Evolutionary conservation across 2,329 filamentous ascomycete genomes (phyloP).

Genomic region (Hymenoscyphus linearis): DNA sequence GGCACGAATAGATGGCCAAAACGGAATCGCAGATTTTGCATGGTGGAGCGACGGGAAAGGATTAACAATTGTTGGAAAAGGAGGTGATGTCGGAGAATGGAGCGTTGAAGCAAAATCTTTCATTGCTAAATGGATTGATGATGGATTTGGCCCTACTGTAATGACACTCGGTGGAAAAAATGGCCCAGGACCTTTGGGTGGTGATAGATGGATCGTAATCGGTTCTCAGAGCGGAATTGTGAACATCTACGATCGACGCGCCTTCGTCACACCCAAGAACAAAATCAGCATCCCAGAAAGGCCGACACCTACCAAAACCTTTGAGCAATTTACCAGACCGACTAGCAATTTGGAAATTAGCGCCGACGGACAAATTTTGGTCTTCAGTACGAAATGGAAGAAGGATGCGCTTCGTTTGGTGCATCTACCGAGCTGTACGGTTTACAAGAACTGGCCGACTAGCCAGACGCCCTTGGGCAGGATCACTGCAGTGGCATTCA

Average conservation of each 20-base stretch:
- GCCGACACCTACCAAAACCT: slow-evolving; percentile 65
- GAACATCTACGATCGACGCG: slow-evolving; percentile 81
- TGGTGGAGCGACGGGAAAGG: slow-evolving; percentile 89
- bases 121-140: slow-evolving; percentile 80
- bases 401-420: slow-evolving; percentile 81
- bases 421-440: slow-evolving; percentile 85
- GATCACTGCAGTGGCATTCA: slow-evolving; percentile 70
- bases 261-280: slow-evolving; percentile 34
- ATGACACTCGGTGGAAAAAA: slow-evolving; percentile 69
- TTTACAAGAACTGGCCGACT: slow-evolving; percentile 97
- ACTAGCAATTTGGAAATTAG: slow-evolving; percentile 77
- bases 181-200: slow-evolving; percentile 57
- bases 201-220: slow-evolving; percentile 83
- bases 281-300: slow-evolving; percentile 53
- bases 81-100: slow-evolving; percentile 89
- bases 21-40: slow-evolving; percentile 82
- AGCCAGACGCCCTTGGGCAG: slow-evolving; percentile 81
- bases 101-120: slow-evolving; percentile 63
- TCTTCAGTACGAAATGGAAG: slow-evolving; percentile 81
- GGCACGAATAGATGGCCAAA: slow-evolving; percentile 72
- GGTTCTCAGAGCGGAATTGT: slow-evolving; percentile 84
- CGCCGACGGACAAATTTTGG: slow-evolving; percentile 82
- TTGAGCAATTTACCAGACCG: slow-evolving; percentile 85
- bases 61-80: slow-evolving; percentile 75
- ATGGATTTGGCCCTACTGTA: slow-evolving; percentile 80